Base-by-base conservation (phyloP, 2,329 filamentous ascomycete species). In the Myriosclerotinia duriaeana region DNA sequence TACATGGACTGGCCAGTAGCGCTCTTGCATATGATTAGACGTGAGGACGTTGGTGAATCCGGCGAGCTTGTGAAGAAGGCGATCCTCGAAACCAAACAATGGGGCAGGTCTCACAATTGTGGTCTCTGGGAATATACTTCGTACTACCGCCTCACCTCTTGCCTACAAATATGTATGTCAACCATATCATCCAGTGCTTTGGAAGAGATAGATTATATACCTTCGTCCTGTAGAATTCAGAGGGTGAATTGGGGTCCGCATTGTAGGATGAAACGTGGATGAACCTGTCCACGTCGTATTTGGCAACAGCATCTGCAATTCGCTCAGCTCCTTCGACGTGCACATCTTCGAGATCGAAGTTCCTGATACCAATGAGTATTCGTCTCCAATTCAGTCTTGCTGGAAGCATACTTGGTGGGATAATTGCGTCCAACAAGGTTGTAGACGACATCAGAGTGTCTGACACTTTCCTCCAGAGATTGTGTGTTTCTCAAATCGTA, bases 191-290 rank as follows among this genome's bases (percentile, higher is more conserved):
- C 17, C n/a, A 3, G 53, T 17, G 17, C 20, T 36, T 46, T 12
- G 44, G 7, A 26, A 34, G 34, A 8, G 9, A 4, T 22, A 22
- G 17, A 26, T 34, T 53, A 46, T 42, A 15, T 48, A 58, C 88
- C 86, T 99, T 99, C 73, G 93, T 96, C 68, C 89, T 84, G 80
- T 90, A 97, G 85, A 94, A 99, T 76, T 95, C 91, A 14, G 92
- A 94, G 2, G 88, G 79, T 22, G 94, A 98, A 72, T 91, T 84
- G 53, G 87, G 84, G 78, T 90, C 83, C 67, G 92, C 94, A 76
- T 94, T 98, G 84, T 96, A 93, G 42, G 93, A 97, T 12, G 95
- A 99, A 73, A 99, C 89, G 74, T 99, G 95, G 71, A 99, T 93
- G 79, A 92, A 99, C 71, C 95, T 89, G 80, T 99, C 95, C 72